A percentile compares a stretch with the other conserved stretches of the same genome.
These are phyloP conservation scores for Colletotrichum echinochloae DNA, from an alignment of 2,329 filamentous ascomycete genomes.

Conservation along the genomic window DNA sequence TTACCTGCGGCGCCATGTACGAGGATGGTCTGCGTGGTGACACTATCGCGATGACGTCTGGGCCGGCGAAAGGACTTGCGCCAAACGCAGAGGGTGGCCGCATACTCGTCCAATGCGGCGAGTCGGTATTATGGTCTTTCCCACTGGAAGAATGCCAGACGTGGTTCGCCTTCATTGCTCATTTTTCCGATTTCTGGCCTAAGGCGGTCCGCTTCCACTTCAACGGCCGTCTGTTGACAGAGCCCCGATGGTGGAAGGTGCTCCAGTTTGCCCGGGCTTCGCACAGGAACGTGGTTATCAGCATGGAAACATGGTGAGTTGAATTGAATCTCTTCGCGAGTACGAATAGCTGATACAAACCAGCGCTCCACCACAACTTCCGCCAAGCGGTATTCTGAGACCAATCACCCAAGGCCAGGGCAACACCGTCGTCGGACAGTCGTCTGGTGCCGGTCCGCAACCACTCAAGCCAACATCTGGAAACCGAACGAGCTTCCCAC, in stretches of 20 bases:
- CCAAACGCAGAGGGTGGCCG: conserved; percentile 37
- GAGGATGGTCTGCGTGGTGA: conserved; percentile 51
- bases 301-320: conserved; percentile 35
- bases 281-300: conserved; percentile 43
- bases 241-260: conserved; percentile 48
- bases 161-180: conserved; percentile 58
- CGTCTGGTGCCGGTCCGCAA: background rate
- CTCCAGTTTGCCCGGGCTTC: conserved; percentile 44
- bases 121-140: conserved; percentile 54
- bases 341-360: background rate
- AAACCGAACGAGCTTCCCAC: conserved; percentile 25
- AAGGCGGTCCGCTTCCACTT: conserved; percentile 52
- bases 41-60: conserved; percentile 47
- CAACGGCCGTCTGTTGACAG: conserved; percentile 47
- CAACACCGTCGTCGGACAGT: background rate
- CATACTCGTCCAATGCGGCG: conserved; percentile 52
- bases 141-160: conserved; percentile 54
- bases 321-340: no score
- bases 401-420: conserved; percentile 6
- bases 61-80: conserved; percentile 45
- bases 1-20: conserved; percentile 56
- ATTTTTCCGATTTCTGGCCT: conserved; percentile 59
- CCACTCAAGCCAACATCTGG: conserved; percentile 4
- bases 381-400: conserved; percentile 29
- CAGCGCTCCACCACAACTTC: conserved; percentile 34